Conservation (phyloP, 116 monocot species). For the Cymodocea nodosa region DNA sequence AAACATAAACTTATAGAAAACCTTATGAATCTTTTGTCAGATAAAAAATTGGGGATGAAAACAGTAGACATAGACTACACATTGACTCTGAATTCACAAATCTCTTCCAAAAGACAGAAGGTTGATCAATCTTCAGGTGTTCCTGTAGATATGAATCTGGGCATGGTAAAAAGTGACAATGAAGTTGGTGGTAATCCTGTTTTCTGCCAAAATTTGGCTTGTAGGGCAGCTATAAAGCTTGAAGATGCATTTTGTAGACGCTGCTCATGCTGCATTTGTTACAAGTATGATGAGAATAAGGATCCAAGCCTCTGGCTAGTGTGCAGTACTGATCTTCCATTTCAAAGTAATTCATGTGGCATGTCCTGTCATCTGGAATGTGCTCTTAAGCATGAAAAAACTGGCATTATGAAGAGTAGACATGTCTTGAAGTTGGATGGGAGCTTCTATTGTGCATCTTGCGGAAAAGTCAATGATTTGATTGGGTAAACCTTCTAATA, state of each 20-base stretch:
- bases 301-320: constrained; percentile 63
- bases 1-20: constrained; percentile 63
- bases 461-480: constrained; percentile 55
- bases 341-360: constrained; percentile 26
- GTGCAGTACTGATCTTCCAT: constrained; percentile 23
- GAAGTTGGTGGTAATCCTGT: background rate
- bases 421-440: constrained; percentile 27
- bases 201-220: constrained; percentile 43
- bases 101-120: constrained; percentile 26
- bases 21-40: constrained; percentile 27
- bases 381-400: constrained; percentile 31
- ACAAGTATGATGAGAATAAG: constrained; percentile 51
- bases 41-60: constrained; percentile 20
- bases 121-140: constrained; percentile 36
- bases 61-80: constrained; percentile 7
- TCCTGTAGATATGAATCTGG: constrained; percentile 10
- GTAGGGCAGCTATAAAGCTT: constrained; percentile 22
- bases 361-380: constrained; percentile 50
- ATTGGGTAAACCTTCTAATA: constrained; percentile 24
- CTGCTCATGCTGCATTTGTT: constrained; percentile 57
- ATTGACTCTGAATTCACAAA: constrained; percentile 8
- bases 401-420: constrained; percentile 21
- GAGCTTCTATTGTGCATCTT: constrained; percentile 39
- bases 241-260: constrained; percentile 35
- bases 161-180: background rate